phyloP scores from a whole-genome alignment of 192 early-diverging fungal genomes.

The Coemansia sp. region DNA sequence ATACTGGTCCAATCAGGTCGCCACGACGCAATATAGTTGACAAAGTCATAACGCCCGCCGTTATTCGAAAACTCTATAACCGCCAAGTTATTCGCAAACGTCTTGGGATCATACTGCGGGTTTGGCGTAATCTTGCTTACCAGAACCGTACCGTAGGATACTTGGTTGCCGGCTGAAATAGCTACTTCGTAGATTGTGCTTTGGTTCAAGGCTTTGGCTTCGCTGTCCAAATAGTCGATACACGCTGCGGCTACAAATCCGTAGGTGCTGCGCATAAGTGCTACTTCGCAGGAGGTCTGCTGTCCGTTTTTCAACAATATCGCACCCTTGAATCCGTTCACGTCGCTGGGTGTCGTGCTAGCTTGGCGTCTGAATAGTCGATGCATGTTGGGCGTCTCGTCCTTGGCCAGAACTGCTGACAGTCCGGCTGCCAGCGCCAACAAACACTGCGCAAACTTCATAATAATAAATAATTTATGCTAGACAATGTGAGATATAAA shows the following conservation, averaged over 20 bases:
- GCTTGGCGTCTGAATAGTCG: not conserved
- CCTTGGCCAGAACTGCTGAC: conserved; percentile 23
- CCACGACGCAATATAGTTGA: conserved; percentile 51
- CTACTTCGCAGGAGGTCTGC: conserved; percentile 51
- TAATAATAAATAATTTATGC: not conserved
- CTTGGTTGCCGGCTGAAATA: conserved; percentile 22
- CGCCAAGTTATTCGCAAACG: conserved; percentile 54
- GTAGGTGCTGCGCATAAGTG: conserved; percentile 37
- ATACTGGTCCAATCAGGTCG: conserved; percentile 38
- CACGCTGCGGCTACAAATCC: conserved; percentile 48
- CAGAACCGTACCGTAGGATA: conserved; percentile 22
- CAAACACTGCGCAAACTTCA: conserved; percentile 21
- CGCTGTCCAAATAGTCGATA: conserved; percentile 31
- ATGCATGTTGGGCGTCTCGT: not conserved
- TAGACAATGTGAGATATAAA: not conserved
- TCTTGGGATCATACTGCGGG: conserved; percentile 34
- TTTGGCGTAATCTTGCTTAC: conserved; percentile 34
- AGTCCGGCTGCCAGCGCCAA: conserved; percentile 49
- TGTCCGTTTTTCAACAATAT: conserved; percentile 47
- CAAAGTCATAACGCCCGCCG: conserved; percentile 20
- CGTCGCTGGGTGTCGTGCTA: conserved; percentile 17
- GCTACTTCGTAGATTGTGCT: conserved; percentile 36
- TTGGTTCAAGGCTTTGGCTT: conserved; percentile 15
- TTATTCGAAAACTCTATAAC: conserved; percentile 28
- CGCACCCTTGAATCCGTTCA: conserved; percentile 43